Base-by-base conservation (phyloP, 768 basidiomycete species). In the Austroboletus festivus region DNA sequence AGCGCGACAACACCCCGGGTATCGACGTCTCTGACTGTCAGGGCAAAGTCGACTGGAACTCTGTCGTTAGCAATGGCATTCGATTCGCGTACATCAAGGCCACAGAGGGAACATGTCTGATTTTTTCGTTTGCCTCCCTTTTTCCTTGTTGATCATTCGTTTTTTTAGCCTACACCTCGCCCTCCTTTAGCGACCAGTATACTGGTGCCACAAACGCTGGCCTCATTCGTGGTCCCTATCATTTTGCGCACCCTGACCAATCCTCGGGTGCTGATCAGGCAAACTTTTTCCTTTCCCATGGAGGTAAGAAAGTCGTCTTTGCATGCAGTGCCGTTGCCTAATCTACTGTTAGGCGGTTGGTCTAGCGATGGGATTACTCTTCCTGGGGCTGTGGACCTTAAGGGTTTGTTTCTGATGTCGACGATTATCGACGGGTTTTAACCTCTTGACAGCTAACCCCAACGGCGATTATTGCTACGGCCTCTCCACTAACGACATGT, bases 11-110 rank as follows among this genome's bases (percentile, higher is more conserved):
- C 9, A 77, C 74, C 33, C 57, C 69, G 46, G 81, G 81, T 16
- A 77, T 82, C 40, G 82, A 83, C 51, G 76, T 84, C 48, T 82
- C 81, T 11, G 42, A 58, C 57, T 75, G 68, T 40, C 82, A 84
- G 51, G 56, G 70, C 12, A 58, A 52, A 52, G 62, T 85, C 33
- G 67, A 82, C 59, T 84, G 80, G 80, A 66, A 57, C 33, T 68
- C 71, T 3, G 77, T 82, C 52, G 73, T 68, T 51, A 60, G 72
- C 12, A 77, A 78, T 50, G 82, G 79, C 4, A 61, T 82, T 26
- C 48, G 68, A 12, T 85, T 82, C 55, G 79, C 68, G 3, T 85
- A 74, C 58, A 83, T 85, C 74, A 85, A 85, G 60, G 83, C 82
- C 9, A 85, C 83, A 3, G 82, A 85, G 60, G 77, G 77, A 9